A percentile compares a stretch with the other conserved stretches of the same genome.
Conservation (phyloP, 2,329 filamentous ascomycete genomes). For the Verticillium longisporum region DNA sequence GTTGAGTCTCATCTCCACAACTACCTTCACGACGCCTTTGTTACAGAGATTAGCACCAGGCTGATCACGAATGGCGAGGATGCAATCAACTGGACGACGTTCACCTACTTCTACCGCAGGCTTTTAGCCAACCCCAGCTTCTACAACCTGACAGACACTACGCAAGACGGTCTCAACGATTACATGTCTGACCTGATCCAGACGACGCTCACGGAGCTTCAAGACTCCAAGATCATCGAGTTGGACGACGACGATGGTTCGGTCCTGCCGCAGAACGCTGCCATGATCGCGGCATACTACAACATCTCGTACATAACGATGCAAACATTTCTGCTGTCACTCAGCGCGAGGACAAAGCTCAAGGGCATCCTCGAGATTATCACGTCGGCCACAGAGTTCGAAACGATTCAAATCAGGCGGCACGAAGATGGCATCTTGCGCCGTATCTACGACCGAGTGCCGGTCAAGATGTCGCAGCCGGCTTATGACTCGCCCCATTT, state of each 20-base stretch:
- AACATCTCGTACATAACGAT: conserved; percentile 99
- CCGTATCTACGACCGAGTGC: conserved; percentile 88
- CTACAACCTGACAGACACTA: conserved; percentile 83
- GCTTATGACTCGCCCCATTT: conserved; percentile 93
- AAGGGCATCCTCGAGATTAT: conserved; percentile 97
- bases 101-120: conserved; percentile 96
- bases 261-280: conserved; percentile 83
- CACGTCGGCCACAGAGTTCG: conserved; percentile 94
- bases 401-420: conserved; percentile 85
- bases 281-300: conserved; percentile 98
- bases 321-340: conserved; percentile 93
- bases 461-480: conserved; percentile 87
- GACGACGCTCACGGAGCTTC: conserved; percentile 80
- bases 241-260: conserved; percentile 90
- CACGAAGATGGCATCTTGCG: conserved; percentile 85
- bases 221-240: conserved; percentile 92
- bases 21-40: conserved; percentile 91
- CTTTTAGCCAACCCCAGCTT: conserved; percentile 94
- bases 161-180: conserved; percentile 86
- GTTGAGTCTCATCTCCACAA: conserved; percentile 91
- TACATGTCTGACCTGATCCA: conserved; percentile 94
- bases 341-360: conserved; percentile 83
- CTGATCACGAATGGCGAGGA: conserved; percentile 94
- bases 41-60: conserved; percentile 93
- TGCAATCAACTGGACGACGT: conserved; percentile 96